Evolutionary conservation across 2,329 filamentous ascomycete species (phyloP).

Genomic region (Stachybotrys chlorohalonatus): DNA sequence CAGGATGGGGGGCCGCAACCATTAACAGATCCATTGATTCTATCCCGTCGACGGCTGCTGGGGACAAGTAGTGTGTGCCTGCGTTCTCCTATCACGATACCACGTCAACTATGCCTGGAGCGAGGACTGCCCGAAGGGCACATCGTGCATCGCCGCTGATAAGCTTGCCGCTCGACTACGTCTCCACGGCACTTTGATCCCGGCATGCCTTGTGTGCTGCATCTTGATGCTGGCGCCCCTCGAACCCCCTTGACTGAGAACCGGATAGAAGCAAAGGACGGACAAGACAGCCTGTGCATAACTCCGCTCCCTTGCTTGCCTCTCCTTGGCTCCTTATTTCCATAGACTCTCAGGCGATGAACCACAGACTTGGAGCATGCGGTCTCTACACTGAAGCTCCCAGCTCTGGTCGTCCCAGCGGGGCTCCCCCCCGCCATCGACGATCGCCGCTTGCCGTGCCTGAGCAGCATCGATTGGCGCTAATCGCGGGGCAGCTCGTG

Average conservation of each 20-base stretch:
- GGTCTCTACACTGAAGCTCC: too few relatives aligned
- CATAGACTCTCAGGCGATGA: background rate
- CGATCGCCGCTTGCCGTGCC: background rate
- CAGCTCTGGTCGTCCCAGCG: too few relatives aligned
- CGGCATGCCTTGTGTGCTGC: background rate
- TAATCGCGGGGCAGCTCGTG: conserved; percentile 1
- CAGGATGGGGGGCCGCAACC: background rate
- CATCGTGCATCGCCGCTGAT: too few relatives aligned
- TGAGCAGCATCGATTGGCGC: conserved; percentile 1
- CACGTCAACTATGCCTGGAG: too few relatives aligned
- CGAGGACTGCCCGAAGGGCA: too few relatives aligned
- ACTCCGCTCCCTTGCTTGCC: background rate
- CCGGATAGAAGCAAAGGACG: background rate
- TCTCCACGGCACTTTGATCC: background rate
- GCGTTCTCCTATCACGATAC: too few relatives aligned
- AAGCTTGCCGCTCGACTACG: background rate
- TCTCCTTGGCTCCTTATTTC: background rate
- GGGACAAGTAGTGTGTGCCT: background rate
- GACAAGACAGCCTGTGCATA: background rate
- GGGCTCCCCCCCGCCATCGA: background rate
- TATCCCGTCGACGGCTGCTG: background rate
- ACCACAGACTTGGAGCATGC: too few relatives aligned
- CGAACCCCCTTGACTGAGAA: background rate
- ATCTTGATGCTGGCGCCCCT: background rate
- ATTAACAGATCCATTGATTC: too few relatives aligned